Evolutionary conservation across 1,284 basidiomycete genomes (phyloP).

Genomic region (Rhizoctonia solani): DNA sequence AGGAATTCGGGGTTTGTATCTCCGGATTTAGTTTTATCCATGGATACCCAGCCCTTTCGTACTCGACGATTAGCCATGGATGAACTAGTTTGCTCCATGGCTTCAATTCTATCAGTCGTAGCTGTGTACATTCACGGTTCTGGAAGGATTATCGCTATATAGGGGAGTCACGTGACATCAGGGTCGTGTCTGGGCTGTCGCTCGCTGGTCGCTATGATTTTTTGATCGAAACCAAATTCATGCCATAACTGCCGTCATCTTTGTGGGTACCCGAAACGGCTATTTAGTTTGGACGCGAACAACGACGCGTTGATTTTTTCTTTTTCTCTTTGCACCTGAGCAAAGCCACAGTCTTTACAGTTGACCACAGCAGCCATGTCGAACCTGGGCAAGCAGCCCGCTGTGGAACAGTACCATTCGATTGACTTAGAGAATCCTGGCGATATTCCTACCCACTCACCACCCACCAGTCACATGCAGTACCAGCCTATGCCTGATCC

Average conservation of each 20-base stretch:
- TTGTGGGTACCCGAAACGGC: not conserved
- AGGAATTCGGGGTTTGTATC: no score
- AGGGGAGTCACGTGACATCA: not conserved
- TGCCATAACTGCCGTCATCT: slow-evolving; percentile 13
- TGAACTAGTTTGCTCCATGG: not conserved
- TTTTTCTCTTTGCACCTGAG: not conserved
- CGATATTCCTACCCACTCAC: slow-evolving; percentile 28
- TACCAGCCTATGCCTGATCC: slow-evolving; percentile 23
- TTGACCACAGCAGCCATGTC: not conserved
- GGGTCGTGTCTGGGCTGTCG: not conserved
- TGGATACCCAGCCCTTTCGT: not conserved
- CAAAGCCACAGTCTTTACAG: slow-evolving; percentile 2
- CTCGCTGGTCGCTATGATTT: slow-evolving; percentile 13
- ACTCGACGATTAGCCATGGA: slow-evolving; percentile 3
- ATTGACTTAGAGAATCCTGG: slow-evolving; percentile 34
- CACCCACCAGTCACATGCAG: slow-evolving; percentile 28
- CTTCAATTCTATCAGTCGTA: not conserved
- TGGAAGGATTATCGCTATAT: no score
- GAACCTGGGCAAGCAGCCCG: not conserved
- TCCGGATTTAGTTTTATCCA: no score
- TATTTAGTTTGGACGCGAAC: not conserved
- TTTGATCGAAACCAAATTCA: not conserved
- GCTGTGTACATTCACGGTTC: no score
- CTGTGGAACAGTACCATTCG: slow-evolving; percentile 33
- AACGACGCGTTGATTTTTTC: not conserved